Percentiles rank a stretch among this genome's conserved stretches.
These are phyloP conservation scores for Tremellales sp. DNA, from an alignment of 1,284 basidiomycete genomes.

Conservation along the genomic window DNA sequence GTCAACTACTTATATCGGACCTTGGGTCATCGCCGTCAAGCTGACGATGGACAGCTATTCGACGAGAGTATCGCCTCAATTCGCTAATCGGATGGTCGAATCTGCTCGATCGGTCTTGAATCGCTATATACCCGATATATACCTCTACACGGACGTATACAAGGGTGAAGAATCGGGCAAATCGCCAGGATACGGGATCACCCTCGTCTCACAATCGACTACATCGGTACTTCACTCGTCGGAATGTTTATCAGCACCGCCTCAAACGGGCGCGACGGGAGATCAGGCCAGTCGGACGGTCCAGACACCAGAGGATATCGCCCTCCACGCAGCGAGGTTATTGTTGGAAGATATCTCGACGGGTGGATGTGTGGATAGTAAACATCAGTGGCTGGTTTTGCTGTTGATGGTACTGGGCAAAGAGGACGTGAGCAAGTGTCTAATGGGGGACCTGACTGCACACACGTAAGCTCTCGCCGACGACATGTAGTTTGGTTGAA, in stretches of 20 bases:
- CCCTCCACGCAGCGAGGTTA: constrained; percentile 68
- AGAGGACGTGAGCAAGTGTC: constrained; percentile 87
- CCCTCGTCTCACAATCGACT: constrained; percentile 84
- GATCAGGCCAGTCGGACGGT: neutral
- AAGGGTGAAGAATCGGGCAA: constrained; percentile 95
- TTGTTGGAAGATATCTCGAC: constrained; percentile 73
- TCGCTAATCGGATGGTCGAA: constrained; percentile 97
- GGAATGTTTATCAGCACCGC: constrained; percentile 72
- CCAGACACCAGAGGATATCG: constrained; percentile 84
- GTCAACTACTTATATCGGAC: constrained; percentile 39
- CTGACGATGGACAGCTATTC: constrained; percentile 64
- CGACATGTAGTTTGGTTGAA: neutral
- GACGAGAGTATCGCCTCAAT: constrained; percentile 92
- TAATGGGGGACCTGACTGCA: constrained; percentile 74
- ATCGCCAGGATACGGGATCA: constrained; percentile 93
- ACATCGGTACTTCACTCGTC: constrained; percentile 84
- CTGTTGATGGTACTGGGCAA: constrained; percentile 91
- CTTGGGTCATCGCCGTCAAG: neutral
- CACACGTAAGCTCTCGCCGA: constrained; percentile 63
- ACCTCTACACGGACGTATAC: constrained; percentile 97
- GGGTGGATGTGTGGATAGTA: constrained; percentile 86
- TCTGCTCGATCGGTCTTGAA: constrained; percentile 86
- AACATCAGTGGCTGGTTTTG: constrained; percentile 83
- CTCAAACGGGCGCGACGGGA: constrained; percentile 9
- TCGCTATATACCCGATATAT: constrained; percentile 95